Conservation (phyloP, 1,284 basidiomycete species). For the Boletus semigastroideus region DNA sequence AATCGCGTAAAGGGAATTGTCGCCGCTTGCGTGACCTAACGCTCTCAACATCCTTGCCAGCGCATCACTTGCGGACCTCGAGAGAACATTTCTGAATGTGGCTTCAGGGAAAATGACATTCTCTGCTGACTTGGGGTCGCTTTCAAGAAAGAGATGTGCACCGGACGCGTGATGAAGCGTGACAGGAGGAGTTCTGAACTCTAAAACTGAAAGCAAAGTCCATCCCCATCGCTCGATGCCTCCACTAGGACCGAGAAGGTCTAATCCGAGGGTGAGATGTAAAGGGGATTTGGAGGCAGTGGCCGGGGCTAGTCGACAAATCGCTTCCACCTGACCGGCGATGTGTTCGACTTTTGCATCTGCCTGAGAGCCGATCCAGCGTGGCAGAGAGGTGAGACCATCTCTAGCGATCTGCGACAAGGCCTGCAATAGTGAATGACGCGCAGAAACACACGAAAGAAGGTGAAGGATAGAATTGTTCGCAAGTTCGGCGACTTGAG, state of each 20-base stretch:
- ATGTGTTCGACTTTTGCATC: slow-evolving; percentile 71
- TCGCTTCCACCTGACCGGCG: slow-evolving; percentile 66
- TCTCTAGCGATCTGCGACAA: slow-evolving; percentile 58
- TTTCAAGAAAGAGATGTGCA: slow-evolving; percentile 61
- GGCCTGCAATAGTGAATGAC: slow-evolving; percentile 49
- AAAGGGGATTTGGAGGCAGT: slow-evolving; percentile 25
- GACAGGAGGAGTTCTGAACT: slow-evolving; percentile 61
- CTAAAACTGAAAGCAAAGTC: slow-evolving; percentile 73
- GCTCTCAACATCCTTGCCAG: slow-evolving; percentile 71
- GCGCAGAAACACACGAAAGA: slow-evolving; percentile 43
- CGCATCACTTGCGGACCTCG: slow-evolving; percentile 51
- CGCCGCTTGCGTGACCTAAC: slow-evolving; percentile 70
- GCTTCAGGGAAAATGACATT: slow-evolving; percentile 58
- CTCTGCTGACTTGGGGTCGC: slow-evolving; percentile 36
- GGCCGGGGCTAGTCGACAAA: slow-evolving; percentile 53
- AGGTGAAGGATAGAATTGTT: slow-evolving; percentile 46
- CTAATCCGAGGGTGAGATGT: slow-evolving; percentile 55
- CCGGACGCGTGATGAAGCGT: slow-evolving; percentile 46
- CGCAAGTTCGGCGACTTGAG: slow-evolving; percentile 37
- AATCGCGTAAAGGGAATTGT: slow-evolving; percentile 67
- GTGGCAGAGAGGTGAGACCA: slow-evolving; percentile 73
- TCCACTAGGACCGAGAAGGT: slow-evolving; percentile 74
- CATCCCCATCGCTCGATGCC: slow-evolving; percentile 90
- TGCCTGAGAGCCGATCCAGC: slow-evolving; percentile 64
- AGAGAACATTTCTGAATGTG: slow-evolving; percentile 60